A percentile compares a stretch with the other conserved stretches of the same genome.
phyloP scores from a whole-genome alignment of 768 basidiomycete genomes.

The Macrocybe gigantea region DNA sequence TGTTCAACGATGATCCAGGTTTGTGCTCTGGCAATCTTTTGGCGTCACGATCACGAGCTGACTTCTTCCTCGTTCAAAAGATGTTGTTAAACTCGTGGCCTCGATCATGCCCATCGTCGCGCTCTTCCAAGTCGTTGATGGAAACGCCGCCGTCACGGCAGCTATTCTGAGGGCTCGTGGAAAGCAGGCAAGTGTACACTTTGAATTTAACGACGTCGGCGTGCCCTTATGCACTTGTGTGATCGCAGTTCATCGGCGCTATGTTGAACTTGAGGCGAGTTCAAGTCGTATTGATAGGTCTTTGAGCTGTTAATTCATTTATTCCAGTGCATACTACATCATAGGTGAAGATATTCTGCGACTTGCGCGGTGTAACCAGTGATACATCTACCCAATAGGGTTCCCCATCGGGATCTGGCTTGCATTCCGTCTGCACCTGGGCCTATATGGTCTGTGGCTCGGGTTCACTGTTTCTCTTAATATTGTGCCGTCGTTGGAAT shows the following conservation, averaged over 20 bases:
- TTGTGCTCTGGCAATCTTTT: constrained; percentile 7
- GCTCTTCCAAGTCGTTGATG: constrained; percentile 82
- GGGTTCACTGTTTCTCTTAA: constrained; percentile 63
- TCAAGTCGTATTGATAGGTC: not conserved
- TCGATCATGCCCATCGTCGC: constrained; percentile 68
- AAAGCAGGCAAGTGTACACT: constrained; percentile 47
- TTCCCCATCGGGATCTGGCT: constrained; percentile 79
- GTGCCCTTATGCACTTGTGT: not conserved
- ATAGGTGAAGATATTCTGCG: constrained; percentile 36
- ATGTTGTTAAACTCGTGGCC: constrained; percentile 55
- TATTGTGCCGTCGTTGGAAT: constrained; percentile 49
- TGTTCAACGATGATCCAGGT: constrained; percentile 69
- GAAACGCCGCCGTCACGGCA: constrained; percentile 52
- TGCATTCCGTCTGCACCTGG: constrained; percentile 51
- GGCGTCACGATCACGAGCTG: not conserved
- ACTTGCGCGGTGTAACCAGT: not conserved
- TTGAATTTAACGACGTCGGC: not conserved
- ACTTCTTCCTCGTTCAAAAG: constrained; percentile 17
- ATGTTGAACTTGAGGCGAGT: constrained; percentile 66
- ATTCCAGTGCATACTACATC: constrained; percentile 64
- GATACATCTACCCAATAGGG: constrained; percentile 26
- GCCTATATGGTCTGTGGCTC: constrained; percentile 76
- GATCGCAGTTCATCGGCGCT: constrained; percentile 56
- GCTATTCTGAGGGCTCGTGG: constrained; percentile 83
- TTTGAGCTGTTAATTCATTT: not conserved